Evolutionary conservation across 179 eudicot genomes (phyloP).

Genomic region (Gypsophila paniculata): DNA sequence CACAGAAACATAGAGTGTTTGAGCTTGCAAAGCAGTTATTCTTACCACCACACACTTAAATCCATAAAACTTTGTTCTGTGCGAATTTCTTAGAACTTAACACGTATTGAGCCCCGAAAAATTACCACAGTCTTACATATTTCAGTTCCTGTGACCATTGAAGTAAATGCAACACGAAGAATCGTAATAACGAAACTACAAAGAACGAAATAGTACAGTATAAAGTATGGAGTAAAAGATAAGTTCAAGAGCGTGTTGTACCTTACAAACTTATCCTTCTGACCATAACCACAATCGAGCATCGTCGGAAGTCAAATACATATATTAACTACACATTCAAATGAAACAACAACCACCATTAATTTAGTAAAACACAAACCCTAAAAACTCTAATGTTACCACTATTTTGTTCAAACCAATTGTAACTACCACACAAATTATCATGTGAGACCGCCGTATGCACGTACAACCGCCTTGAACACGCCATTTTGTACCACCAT

Average conservation of each 20-base stretch:
- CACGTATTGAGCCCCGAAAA: neutral
- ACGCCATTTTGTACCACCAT: too few relatives aligned
- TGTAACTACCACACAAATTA: too few relatives aligned
- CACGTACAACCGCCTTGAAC: too few relatives aligned
- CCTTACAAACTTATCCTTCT: constrained; percentile 80
- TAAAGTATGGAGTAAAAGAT: neutral
- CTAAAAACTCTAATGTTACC: neutral
- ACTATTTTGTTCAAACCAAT: neutral
- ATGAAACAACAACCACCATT: neutral
- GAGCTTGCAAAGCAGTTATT: neutral
- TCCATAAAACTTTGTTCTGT: too few relatives aligned
- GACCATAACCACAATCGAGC: constrained; percentile 75
- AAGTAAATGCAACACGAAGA: neutral
- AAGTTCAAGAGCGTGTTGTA: constrained; percentile 20
- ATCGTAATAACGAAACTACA: too few relatives aligned
- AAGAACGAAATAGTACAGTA: too few relatives aligned
- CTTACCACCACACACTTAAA: neutral
- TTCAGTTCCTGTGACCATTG: neutral
- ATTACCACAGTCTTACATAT: neutral
- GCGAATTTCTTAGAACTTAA: neutral
- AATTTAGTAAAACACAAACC: neutral
- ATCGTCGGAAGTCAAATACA: constrained; percentile 37
- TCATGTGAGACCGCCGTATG: too few relatives aligned
- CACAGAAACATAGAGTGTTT: neutral
- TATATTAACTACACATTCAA: constrained; percentile 22